Evolutionary conservation across 129 eudicot species (phyloP).

Genomic region (Flaveria linearis): DNA sequence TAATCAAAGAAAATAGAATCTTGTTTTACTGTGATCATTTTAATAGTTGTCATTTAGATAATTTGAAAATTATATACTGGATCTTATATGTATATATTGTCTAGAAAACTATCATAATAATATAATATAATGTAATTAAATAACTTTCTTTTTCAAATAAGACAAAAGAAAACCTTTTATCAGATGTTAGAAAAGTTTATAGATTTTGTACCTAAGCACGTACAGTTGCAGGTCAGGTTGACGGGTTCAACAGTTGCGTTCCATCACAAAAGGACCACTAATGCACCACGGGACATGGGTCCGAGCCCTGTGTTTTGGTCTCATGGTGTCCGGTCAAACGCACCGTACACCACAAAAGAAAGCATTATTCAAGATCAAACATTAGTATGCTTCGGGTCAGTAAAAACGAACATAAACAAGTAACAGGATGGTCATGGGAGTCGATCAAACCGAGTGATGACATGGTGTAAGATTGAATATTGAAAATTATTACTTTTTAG

Average conservation of each 20-base stretch:
- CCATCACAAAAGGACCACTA: conserved; percentile 3
- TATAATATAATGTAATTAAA: neutral
- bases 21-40: neutral
- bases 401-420: neutral
- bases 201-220: conserved; percentile 32
- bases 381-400: neutral
- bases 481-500: conserved; percentile 17
- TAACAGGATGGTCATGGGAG: neutral
- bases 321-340: conserved; percentile 13
- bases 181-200: neutral
- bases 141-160: neutral
- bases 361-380: neutral
- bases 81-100: neutral
- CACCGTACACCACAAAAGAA: neutral
- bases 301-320: neutral
- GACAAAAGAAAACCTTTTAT: conserved; percentile 12
- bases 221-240: conserved; percentile 18
- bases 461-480: conserved; percentile 13
- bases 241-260: neutral
- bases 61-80: neutral
- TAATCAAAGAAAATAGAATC: neutral
- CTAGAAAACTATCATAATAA: neutral
- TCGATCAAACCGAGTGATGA: conserved; percentile 12
- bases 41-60: neutral
- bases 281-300: conserved; percentile 30